A percentile compares a stretch with the other conserved stretches of the same genome.
Conservation (phyloP, 164 flowering plant species). For the Tinospora cordifolia region DNA sequence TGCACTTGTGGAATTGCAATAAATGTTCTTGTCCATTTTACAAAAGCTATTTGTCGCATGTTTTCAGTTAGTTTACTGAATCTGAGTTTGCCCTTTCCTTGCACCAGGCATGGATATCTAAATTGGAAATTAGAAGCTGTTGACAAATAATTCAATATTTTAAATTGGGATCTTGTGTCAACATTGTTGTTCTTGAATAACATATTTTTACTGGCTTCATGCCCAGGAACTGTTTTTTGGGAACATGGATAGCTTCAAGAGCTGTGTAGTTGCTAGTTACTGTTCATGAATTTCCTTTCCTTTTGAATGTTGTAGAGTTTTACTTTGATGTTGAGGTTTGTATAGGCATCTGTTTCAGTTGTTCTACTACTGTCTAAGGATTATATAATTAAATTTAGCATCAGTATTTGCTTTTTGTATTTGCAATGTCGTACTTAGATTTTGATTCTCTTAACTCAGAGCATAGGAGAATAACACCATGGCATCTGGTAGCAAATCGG, state of each 20-base stretch:
- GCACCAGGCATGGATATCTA: background rate
- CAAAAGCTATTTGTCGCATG: background rate
- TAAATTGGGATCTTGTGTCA: background rate
- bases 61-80: too few relatives aligned
- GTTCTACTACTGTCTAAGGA: background rate
- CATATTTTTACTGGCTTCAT: background rate
- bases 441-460: conserved; percentile 21
- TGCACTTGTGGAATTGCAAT: too few relatives aligned
- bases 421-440: conserved; percentile 35
- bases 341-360: background rate
- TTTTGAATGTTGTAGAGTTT: background rate
- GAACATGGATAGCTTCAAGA: background rate
- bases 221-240: background rate
- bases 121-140: background rate
- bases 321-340: background rate
- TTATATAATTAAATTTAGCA: background rate
- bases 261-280: background rate
- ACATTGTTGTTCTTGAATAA: background rate
- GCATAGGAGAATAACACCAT: conserved; percentile 38
- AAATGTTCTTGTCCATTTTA: background rate
- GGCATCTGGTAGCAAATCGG: conserved; percentile 68
- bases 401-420: conserved; percentile 9
- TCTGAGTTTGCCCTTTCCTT: background rate
- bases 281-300: background rate
- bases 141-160: background rate